Conservation (phyloP, 2,329 filamentous ascomycete species). For the Thelonectria rubi region DNA sequence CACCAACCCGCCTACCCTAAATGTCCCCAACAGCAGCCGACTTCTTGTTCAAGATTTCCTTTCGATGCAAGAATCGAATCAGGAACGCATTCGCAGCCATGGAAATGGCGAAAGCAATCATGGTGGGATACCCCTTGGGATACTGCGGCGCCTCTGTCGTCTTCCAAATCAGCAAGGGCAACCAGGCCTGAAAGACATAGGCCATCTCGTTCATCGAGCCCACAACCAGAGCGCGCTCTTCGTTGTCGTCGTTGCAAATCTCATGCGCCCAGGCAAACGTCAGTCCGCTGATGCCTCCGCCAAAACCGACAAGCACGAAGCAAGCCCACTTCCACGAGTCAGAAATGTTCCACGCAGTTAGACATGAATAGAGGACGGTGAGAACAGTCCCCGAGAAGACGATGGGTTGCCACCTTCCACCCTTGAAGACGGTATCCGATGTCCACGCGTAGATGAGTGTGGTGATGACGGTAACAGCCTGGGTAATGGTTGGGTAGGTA, state of each 20-base stretch:
- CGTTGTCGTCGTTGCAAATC: slow-evolving; percentile 62
- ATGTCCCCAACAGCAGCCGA: slow-evolving; percentile 15
- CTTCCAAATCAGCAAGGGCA: slow-evolving; percentile 73
- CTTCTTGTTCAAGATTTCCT: slow-evolving; percentile 46
- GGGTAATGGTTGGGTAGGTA: slow-evolving; percentile 66
- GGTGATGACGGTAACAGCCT: slow-evolving; percentile 62
- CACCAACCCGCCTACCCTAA: not conserved
- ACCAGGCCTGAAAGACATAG: slow-evolving; percentile 74
- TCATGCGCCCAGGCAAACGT: slow-evolving; percentile 61
- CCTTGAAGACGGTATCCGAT: slow-evolving; percentile 67
- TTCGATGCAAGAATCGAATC: slow-evolving; percentile 56
- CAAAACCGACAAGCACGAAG: slow-evolving; percentile 65
- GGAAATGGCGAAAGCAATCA: slow-evolving; percentile 56
- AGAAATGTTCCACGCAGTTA: slow-evolving; percentile 57
- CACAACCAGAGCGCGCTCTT: slow-evolving; percentile 73
- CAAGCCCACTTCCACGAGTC: slow-evolving; percentile 70
- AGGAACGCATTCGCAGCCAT: slow-evolving; percentile 61
- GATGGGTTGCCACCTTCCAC: slow-evolving; percentile 70
- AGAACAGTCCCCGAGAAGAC: slow-evolving; percentile 60
- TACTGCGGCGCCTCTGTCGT: slow-evolving; percentile 70
- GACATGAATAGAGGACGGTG: slow-evolving; percentile 50
- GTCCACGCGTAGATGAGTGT: slow-evolving; percentile 73
- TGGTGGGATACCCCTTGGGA: slow-evolving; percentile 67
- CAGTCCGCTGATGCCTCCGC: slow-evolving; percentile 56
- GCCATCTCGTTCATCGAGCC: slow-evolving; percentile 75